Conservation (phyloP, 805 yeast species). For the Metschnikowia kunwiensis region DNA sequence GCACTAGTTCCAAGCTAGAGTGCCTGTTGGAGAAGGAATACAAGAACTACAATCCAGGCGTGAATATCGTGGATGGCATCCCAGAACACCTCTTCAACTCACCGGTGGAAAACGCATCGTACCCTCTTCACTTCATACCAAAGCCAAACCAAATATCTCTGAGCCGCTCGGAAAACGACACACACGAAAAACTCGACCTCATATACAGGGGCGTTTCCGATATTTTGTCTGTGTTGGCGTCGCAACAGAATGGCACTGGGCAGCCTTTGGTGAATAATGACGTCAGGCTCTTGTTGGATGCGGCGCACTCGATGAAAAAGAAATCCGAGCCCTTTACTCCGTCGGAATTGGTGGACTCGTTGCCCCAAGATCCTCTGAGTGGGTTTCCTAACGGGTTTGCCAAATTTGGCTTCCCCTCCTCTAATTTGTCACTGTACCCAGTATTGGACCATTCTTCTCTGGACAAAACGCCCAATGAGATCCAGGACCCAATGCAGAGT, state of each 20-base stretch:
- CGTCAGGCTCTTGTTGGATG: constrained; percentile 26
- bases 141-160: constrained; percentile 1
- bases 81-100: constrained; percentile 17
- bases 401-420: constrained; percentile 3
- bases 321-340: constrained; percentile 1
- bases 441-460: neutral
- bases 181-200: constrained; percentile 24
- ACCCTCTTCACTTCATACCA: constrained; percentile 10
- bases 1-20: constrained; percentile 47
- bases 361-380: constrained; percentile 3
- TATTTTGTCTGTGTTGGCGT: constrained; percentile 27
- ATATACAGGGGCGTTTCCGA: constrained; percentile 37
- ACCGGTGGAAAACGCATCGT: constrained; percentile 6
- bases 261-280: constrained; percentile 18
- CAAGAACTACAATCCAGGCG: constrained; percentile 13
- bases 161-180: neutral
- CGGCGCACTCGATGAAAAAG: constrained; percentile 26
- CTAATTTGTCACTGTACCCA: neutral
- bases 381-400: constrained; percentile 1
- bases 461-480: constrained; percentile 2
- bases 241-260: constrained; percentile 5
- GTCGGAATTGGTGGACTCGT: constrained; percentile 2
- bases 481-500: neutral
- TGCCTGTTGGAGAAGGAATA: constrained; percentile 48
- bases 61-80: constrained; percentile 15